Evolutionary conservation across 2,329 filamentous ascomycete genomes (phyloP).

Genomic region (Elsinoe australis): DNA sequence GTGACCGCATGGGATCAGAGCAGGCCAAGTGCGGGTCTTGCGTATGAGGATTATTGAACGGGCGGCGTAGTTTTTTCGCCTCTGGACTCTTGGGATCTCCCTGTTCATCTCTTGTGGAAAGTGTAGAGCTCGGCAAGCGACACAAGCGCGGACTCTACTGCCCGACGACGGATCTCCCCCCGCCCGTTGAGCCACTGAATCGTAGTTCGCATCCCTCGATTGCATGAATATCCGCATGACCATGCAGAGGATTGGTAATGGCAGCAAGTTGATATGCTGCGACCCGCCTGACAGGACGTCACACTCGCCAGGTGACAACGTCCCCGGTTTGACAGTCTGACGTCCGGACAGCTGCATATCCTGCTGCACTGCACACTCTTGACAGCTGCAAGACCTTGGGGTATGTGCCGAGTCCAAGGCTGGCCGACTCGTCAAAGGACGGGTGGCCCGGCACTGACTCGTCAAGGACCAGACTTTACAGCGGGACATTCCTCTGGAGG

Average conservation of each 20-base stretch:
- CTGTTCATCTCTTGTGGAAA: neutral
- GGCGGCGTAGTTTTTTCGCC: neutral
- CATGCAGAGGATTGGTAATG: neutral
- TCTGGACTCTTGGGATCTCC: neutral
- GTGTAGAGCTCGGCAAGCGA: slow-evolving; percentile 1
- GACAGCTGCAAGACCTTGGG: too few species aligned
- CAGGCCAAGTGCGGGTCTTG: slow-evolving; percentile 12
- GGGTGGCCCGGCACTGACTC: too few species aligned
- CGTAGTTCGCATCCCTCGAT: slow-evolving; percentile 5
- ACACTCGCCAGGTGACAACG: too few species aligned
- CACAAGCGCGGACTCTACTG: slow-evolving; percentile 5
- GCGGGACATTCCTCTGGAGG: neutral
- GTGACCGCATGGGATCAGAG: slow-evolving; percentile 9
- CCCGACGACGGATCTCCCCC: too few species aligned
- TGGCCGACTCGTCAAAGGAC: too few species aligned
- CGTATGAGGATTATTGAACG: slow-evolving; percentile 2
- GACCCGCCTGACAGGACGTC: too few species aligned
- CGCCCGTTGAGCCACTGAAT: slow-evolving; percentile 13
- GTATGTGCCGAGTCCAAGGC: too few species aligned
- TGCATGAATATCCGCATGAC: neutral
- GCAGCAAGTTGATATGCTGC: slow-evolving; percentile 9
- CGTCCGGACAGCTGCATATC: too few species aligned
- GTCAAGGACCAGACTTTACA: too few species aligned
- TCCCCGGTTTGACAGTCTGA: too few species aligned
- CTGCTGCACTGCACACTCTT: too few species aligned